Evolutionary conservation across 768 basidiomycete genomes (phyloP), one percentile per base, ranked within the genome.

Genomic region (Suillus subalutaceus): DNA sequence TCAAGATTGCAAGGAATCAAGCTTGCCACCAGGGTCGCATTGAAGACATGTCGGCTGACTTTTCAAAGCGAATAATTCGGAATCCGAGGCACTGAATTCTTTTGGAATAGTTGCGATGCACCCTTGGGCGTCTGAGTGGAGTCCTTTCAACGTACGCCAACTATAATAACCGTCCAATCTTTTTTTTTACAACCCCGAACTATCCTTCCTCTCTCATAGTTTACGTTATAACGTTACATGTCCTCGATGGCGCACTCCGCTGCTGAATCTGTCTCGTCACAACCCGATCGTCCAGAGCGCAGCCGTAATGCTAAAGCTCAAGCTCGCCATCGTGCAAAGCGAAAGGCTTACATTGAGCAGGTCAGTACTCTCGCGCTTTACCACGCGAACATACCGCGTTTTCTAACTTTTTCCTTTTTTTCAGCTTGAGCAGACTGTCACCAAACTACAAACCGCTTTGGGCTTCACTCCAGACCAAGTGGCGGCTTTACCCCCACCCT

Each of bases 291-390:
- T 76, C 90, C 90, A 82, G 90, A 91, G 79, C 88, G 90, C 71
- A 91, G 90, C 85, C 90, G 91, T 82, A 93, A 93, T 81, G 91
- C 90, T 63, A 90, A 89, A 79, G 93, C 93, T 12, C 93, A 95
- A 81, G 93, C 93, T 43, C 83, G 93, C 72, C 93, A 95, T 83
- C 88, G 93, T 67, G 93, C 93, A 76, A 95, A 95, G 78, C 86
- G 93, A 79, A 95, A 95, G 81, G 93, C 93, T 13, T 95, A 95
- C 82, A 94, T 95, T 74, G 92, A 94, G 71, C 91, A 93, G 85
- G 93, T 92, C 63, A 30, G 81, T 72, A 35, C 58, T 62, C 58
- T 62, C 58, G 20, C 18, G 58, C 44, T 26, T 48, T 48, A n/a
- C 59, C 30, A 65, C 72, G 62, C 65, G 64, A 32, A 13, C 35